phyloP scores from a whole-genome alignment of 495 filamentous ascomycete species.

The Penicillium dipodomyicola region DNA sequence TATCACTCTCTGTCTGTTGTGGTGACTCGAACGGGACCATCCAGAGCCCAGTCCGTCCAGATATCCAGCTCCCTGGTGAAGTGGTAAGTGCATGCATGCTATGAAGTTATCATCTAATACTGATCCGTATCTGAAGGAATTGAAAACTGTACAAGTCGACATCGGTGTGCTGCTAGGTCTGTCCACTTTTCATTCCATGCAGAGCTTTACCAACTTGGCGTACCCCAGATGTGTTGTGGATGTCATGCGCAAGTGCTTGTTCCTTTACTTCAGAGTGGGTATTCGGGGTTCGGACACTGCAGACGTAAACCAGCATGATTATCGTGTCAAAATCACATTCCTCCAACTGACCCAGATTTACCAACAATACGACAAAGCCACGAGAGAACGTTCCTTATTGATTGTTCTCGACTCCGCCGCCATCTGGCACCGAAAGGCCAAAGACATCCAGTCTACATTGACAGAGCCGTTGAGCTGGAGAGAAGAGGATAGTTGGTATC shows the following conservation, averaged over 20 bases:
- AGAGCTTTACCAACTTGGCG: slow-evolving; percentile 21
- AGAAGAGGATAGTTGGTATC: slow-evolving; percentile 67
- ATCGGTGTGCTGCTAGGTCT: slow-evolving; percentile 34
- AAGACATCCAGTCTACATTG: slow-evolving; percentile 38
- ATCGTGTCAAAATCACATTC: slow-evolving; percentile 63
- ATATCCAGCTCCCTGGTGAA: slow-evolving; percentile 29
- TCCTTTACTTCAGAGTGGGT: slow-evolving; percentile 27
- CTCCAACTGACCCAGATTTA: slow-evolving; percentile 57
- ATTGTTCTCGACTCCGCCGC: slow-evolving; percentile 66
- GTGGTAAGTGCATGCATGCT: slow-evolving; percentile 26
- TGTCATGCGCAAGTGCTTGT: slow-evolving; percentile 26
- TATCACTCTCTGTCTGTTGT: background rate
- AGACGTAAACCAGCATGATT: slow-evolving; percentile 26
- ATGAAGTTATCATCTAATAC: background rate
- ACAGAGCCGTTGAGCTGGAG: slow-evolving; percentile 54
- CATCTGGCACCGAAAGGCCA: slow-evolving; percentile 56
- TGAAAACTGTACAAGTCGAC: slow-evolving; percentile 29
- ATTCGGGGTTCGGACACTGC: slow-evolving; percentile 7
- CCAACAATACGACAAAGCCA: slow-evolving; percentile 33
- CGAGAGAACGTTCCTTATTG: slow-evolving; percentile 46
- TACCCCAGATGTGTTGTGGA: slow-evolving; percentile 23
- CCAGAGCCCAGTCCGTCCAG: slow-evolving; percentile 30
- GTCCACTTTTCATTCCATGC: slow-evolving; percentile 32
- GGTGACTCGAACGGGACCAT: slow-evolving; percentile 11
- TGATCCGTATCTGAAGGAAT: slow-evolving; percentile 22